Base-by-base conservation (phyloP, 345 rosid genomes). In the Acer negundo region DNA sequence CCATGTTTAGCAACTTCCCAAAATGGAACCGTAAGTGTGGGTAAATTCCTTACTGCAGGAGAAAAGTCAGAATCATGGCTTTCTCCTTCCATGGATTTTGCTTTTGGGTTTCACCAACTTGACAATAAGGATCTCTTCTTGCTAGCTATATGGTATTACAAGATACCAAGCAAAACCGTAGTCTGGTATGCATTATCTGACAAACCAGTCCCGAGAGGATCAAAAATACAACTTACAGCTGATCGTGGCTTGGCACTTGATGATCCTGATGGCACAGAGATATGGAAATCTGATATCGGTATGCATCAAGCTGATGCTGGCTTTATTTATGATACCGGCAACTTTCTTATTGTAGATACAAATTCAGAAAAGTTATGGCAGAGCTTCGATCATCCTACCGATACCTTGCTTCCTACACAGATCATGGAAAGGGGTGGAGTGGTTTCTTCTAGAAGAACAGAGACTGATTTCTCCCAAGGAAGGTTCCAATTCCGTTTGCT, bases 371-470 rank as follows among this genome's bases (percentile, higher is more conserved):
- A 2, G 4, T 16, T 83, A 7, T 86, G 86, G 86, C 73, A 72
- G 80, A 81, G 80, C 74, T 86, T 86, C 28, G 74, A 80, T 1
- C 22, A 75, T 62, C 87, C 89, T 11, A 66, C 66, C 0, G 87
- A 84, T 49, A 87, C 88, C 0, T 24, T 87, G 71, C 65, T 84
- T 59, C 90, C 88, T 55, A 67, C 77, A 1, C 90, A 87, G 58
- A 40, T 7, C 12, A 23, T 87, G 71, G 65, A 69, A 20, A 75
- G 16, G 10, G 24, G 11, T 2, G 74, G 61, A 1, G 3, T 6
- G 38, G 82, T 84, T 19, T 82, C 77, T 44, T 79, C 87, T 58
- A 62, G 79, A 19, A 72, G 44, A 47, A 68, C 74, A 8, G 76
- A 38, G 35, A 75, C 65, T 64, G 79, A 83, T 80, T 87, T 80